Base-by-base conservation (phyloP, 1,139 yeast species). In the Sugiyamaella sp. region DNA sequence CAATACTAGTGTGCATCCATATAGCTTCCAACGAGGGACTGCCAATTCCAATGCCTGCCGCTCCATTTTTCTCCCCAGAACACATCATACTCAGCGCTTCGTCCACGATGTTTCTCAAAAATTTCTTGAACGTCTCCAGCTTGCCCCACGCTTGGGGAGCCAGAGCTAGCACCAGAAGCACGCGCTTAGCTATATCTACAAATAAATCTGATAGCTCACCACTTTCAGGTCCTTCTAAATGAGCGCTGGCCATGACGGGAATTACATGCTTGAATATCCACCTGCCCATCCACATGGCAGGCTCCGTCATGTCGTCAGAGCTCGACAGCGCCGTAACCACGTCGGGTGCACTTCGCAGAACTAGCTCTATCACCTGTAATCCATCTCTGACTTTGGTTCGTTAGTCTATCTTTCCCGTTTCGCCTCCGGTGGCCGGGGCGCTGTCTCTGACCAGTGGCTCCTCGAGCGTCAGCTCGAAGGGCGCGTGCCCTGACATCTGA, bases 351-450 rank as follows among this genome's bases (percentile, higher is more conserved):
- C 20, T 14, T 10, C 35, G 16, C 3, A 46, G 22, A 16, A 37
- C 50, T 12, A 27, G 27, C 27, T 14, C 19, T 3, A 46, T 29
- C 6, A 39, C 50, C 9, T 20, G 10, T n/a, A 46, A 25, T 19
- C 43, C 29, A 27, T 46, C 25, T 46, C n/a, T 22, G 5, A 46
- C 50, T 46, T 32, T 40, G 32, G 22, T 20, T 38, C n/a, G 47
- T 27, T 22, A 10, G 46, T 45, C 8, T 29, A 12, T 38, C 33
- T 16, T 21, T 10, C 29, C 21, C 17, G 21, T 32, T 12, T 8
- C 10, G 16, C 14, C n/a, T 10, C 22, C 24, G 17, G n/a, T 5
- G 19, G 48, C 17, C 14, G 3, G 19, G n/a, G 10, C 4, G 5
- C 38, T 33, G 4, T 33, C 38, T 33, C 16, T 33, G n/a, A 8